A percentile compares a stretch with the other conserved stretches of the same genome.
Evolutionary conservation across 2,329 filamentous ascomycete genomes (phyloP).

Genomic region (Stemphylium lycopersici): DNA sequence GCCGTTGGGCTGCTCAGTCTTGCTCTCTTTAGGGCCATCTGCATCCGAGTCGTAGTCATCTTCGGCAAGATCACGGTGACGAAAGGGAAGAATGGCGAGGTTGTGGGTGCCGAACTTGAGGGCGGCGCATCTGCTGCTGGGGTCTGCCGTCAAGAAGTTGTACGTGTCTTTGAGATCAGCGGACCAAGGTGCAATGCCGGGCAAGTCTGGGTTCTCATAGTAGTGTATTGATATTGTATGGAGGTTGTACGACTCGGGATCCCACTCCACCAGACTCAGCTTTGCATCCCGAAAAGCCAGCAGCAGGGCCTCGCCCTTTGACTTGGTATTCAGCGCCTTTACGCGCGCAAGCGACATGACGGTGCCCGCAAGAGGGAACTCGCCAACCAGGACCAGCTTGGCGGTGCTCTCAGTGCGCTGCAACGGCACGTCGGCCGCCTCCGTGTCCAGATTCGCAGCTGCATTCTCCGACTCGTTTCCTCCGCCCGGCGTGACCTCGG

Average conservation of each 20-base stretch:
- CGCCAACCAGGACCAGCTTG: conserved; percentile 83
- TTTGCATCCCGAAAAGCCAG: conserved; percentile 90
- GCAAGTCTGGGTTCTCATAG: conserved; percentile 92
- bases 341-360: conserved; percentile 82
- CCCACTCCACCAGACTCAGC: conserved; percentile 92
- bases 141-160: conserved; percentile 86
- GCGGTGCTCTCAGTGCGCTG: conserved; percentile 70
- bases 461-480: conserved; percentile 51
- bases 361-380: conserved; percentile 83
- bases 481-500: conserved; percentile 59
- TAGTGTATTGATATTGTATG: conserved; percentile 95
- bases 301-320: conserved; percentile 82
- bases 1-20: conserved; percentile 42
- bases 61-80: conserved; percentile 84
- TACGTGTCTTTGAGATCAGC: conserved; percentile 74
- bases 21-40: conserved; percentile 59
- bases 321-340: conserved; percentile 73
- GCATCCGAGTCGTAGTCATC: conserved; percentile 87
- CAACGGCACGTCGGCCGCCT: conserved; percentile 51
- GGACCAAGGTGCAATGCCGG: conserved; percentile 77
- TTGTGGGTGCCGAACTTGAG: conserved; percentile 90
- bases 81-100: conserved; percentile 91
- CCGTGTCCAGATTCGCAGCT: conserved; percentile 56
- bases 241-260: conserved; percentile 77
- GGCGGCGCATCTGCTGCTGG: conserved; percentile 88